Conservation (phyloP, 176 grass and related monocot species). For the Musa itinerans region DNA sequence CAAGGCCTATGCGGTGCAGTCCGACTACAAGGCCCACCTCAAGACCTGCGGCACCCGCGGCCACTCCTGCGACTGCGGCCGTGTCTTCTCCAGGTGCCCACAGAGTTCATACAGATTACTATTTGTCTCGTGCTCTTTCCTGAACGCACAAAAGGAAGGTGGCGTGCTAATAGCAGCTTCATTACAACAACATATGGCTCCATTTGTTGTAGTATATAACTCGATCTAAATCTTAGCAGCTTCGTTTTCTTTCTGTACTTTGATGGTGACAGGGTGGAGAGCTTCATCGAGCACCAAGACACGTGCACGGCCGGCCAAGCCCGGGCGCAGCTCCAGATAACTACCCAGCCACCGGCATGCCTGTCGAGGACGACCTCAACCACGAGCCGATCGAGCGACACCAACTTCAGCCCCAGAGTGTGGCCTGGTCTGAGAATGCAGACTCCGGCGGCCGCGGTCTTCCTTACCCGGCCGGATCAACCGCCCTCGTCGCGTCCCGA, state of each 20-base stretch:
- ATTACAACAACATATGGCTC: too few species aligned
- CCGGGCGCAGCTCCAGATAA: conserved; percentile 10
- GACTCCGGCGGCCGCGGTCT: background rate
- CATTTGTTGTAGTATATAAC: too few species aligned
- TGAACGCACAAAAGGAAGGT: too few species aligned
- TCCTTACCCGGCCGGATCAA: conserved; percentile 2
- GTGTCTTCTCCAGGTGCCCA: conserved; percentile 62
- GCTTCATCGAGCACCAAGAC: conserved; percentile 96
- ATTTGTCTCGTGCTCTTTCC: too few species aligned
- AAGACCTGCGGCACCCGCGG: conserved; percentile 79
- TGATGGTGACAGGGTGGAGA: conserved; percentile 59
- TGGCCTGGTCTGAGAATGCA: conserved; percentile 26
- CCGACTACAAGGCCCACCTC: conserved; percentile 89
- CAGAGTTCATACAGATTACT: background rate
- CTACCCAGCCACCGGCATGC: conserved; percentile 4
- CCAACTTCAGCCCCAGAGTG: background rate
- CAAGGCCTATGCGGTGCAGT: conserved; percentile 84
- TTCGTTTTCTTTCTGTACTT: background rate
- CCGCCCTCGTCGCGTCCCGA: background rate
- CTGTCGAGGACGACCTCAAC: conserved; percentile 37
- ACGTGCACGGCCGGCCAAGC: conserved; percentile 43
- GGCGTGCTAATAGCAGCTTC: too few species aligned
- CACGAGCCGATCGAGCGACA: conserved; percentile 38
- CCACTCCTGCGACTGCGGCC: conserved; percentile 78
- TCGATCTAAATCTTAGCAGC: too few species aligned